A percentile compares a stretch with the other conserved stretches of the same genome.
Conservation (phyloP, 108 stramenopile species). For the Nannochloropsis salina region DNA sequence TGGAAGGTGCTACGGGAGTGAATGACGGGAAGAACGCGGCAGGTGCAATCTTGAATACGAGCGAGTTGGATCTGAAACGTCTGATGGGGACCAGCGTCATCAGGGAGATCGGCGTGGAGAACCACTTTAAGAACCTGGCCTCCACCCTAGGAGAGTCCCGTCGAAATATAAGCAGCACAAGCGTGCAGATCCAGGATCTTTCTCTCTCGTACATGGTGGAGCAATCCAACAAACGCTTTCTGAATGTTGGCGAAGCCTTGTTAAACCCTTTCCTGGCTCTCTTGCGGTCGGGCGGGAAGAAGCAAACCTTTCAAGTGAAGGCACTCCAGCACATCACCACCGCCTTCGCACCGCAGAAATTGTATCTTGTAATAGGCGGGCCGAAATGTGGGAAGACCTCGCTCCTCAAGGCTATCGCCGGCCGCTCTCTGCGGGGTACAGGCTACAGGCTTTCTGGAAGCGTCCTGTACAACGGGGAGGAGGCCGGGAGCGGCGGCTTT, state of each 20-base stretch:
- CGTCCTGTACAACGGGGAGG: constrained; percentile 47
- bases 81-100: constrained; percentile 5
- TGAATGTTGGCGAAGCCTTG: not conserved
- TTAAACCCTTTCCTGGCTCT: not conserved
- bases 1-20: not conserved
- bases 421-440: constrained; percentile 32
- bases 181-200: constrained; percentile 9
- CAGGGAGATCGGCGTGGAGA: not conserved
- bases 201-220: not conserved
- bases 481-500: not conserved
- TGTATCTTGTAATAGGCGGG: constrained; percentile 15
- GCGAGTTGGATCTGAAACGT: not conserved
- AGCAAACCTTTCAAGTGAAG: not conserved
- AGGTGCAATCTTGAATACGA: too few species aligned
- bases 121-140: not conserved
- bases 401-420: constrained; percentile 45
- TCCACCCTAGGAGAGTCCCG: not conserved
- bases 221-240: not conserved
- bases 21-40: not conserved
- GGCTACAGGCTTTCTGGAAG: constrained; percentile 35
- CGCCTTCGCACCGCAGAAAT: not conserved
- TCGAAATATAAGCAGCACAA: not conserved
- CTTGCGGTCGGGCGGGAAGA: not conserved
- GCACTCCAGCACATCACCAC: constrained; percentile 11
- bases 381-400: constrained; percentile 26